Evolutionary conservation across 139 green algal genomes (phyloP), one percentile per base, ranked within the genome.

Genomic region (Chlorella ohadii): DNA sequence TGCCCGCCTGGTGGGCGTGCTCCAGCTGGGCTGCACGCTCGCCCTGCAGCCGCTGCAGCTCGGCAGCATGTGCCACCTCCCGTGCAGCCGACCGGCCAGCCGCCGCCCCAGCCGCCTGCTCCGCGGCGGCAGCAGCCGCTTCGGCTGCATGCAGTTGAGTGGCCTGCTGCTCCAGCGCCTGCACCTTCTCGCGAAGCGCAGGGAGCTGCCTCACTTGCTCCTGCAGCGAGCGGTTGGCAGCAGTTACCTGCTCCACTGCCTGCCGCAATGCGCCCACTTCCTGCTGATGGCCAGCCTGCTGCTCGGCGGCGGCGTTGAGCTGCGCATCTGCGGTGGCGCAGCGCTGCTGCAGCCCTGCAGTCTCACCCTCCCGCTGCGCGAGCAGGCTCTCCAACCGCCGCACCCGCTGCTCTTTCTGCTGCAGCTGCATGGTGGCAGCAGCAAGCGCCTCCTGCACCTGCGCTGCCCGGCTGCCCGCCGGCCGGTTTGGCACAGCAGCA

Each of bases 351-450:
- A 82, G 25, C 4, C 27, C 36, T 41, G 36, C 59, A 33, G 72
- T 27, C 59, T 82, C 59, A 28, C 22, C 57, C 2, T 72, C 76
- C 59, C 41, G 20, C 76, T 27, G 38, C 23, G 36, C 59, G 5
- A 59, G 20, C 34, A 72, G 36, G 39, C 59, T 61, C 59, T 82
- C 76, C 34, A 82, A 59, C 56, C 59, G 76, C 25, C 76, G 57
- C 27, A 61, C 57, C 16, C 59, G 76, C 59, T 72, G 59, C 59
- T 82, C 76, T 36, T 72, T 72, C 76, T 82, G 76, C 76, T 72
- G 57, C 57, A 82, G 76, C 76, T 82, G 76, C 3, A 28, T 33
- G 57, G 27, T 82, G 34, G 76, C 76, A 19, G 59, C 59, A 20
- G 33, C 34, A 56, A 82, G 27, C 36, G 57, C 76, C 27, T 82